Percentiles rank a stretch among this genome's conserved stretches.
Conservation (phyloP, 345 rosid species). For the Camelina neglecta region DNA sequence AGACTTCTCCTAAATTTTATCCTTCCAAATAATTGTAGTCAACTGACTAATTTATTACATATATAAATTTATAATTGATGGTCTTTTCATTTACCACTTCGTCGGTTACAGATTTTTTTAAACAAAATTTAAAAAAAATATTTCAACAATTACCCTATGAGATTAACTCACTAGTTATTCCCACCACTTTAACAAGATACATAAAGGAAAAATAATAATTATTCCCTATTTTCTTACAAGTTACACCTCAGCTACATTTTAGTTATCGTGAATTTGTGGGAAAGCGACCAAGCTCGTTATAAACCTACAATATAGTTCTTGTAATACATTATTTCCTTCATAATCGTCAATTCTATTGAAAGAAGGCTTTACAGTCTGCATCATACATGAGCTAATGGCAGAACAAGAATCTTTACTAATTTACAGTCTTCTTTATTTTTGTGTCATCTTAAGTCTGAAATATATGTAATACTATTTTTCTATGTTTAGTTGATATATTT, state of each 20-base stretch:
- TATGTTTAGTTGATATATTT: slow-evolving; percentile 4
- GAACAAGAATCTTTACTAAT: background rate
- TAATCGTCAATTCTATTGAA: background rate
- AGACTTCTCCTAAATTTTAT: slow-evolving; percentile 38
- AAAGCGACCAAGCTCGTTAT: slow-evolving; percentile 4
- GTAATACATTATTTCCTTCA: background rate
- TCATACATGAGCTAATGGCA: background rate
- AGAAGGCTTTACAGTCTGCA: background rate
- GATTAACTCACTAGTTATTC: slow-evolving; percentile 14
- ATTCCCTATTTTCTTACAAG: background rate
- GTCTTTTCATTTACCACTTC: slow-evolving; percentile 30
- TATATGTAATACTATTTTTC: background rate
- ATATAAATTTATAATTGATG: slow-evolving; percentile 8
- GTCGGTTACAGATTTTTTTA: slow-evolving; percentile 20
- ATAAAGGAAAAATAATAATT: background rate
- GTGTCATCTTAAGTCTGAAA: background rate
- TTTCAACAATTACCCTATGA: background rate
- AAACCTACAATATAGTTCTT: background rate
- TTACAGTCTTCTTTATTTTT: slow-evolving; percentile 3
- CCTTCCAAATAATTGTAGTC: slow-evolving; percentile 34
- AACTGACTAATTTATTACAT: slow-evolving; percentile 27
- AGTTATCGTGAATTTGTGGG: background rate
- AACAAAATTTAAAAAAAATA: background rate
- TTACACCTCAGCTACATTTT: background rate
- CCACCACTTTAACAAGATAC: background rate